phyloP scores from a whole-genome alignment of 1,139 yeast species.

The Citeromyces siamensis region DNA sequence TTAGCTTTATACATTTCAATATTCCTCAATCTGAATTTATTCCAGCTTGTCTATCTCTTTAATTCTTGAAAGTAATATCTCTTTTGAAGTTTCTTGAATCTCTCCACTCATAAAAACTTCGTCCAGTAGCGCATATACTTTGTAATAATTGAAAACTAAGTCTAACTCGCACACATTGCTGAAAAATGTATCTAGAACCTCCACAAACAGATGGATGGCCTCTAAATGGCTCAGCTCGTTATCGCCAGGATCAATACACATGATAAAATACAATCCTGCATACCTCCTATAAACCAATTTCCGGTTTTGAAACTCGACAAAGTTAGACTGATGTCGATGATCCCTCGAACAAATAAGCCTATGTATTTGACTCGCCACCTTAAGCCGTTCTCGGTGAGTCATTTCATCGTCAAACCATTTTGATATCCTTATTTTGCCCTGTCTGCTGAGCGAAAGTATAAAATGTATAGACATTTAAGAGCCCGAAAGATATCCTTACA shows the following conservation, averaged over 20 bases:
- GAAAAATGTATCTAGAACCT: conserved; percentile 75
- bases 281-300: conserved; percentile 81
- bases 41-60: conserved; percentile 7
- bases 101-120: conserved; percentile 75
- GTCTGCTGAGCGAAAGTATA: conserved; percentile 74
- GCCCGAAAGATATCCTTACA: neutral
- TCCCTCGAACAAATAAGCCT: conserved; percentile 73
- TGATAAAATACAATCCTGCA: conserved; percentile 82
- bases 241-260: conserved; percentile 65
- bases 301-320: conserved; percentile 59
- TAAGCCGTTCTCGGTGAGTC: conserved; percentile 38
- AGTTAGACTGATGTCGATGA: conserved; percentile 70
- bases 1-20: conserved; percentile 6
- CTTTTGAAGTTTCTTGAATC: conserved; percentile 59
- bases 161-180: conserved; percentile 92
- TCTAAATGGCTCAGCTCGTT: conserved; percentile 77
- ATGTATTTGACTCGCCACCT: conserved; percentile 57
- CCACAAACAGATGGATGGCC: conserved; percentile 80
- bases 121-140: conserved; percentile 57
- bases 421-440: conserved; percentile 82
- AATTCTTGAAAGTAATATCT: conserved; percentile 24
- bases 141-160: conserved; percentile 69
- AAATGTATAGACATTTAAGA: conserved; percentile 59
- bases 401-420: conserved; percentile 51
- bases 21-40: conserved; percentile 17